phyloP scores from a whole-genome alignment of 129 eudicot genomes.

The Daucus carota region DH1_v3.0 NC_030383.2:1015001-1015500 shows the following conservation, averaged over 20 bases:
- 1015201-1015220: constrained; percentile 74
- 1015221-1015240: constrained; percentile 81
- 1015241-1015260: neutral
- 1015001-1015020: constrained; percentile 36
- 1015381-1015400: constrained; percentile 63
- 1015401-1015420: constrained; percentile 60
- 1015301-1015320: no score
- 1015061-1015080: constrained; percentile 58
- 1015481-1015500: constrained; percentile 46
- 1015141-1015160: constrained; percentile 41
- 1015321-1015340: constrained; percentile 37
- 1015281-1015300: no score
- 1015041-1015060: constrained; percentile 54
- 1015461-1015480: constrained; percentile 42
- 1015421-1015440: constrained; percentile 49
- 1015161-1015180: constrained; percentile 43
- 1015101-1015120: constrained; percentile 20
- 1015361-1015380: constrained; percentile 40
- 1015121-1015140: constrained; percentile 24
- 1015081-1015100: constrained; percentile 44
- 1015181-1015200: constrained; percentile 69
- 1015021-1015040: constrained; percentile 36
- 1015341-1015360: constrained; percentile 31
- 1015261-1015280: no score
- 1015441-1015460: constrained; percentile 51